Evolutionary conservation across 371 early-diverging fungal genomes (phyloP), one percentile per base, ranked within the genome.

Genomic region (Lichtheimia ramosa): DNA sequence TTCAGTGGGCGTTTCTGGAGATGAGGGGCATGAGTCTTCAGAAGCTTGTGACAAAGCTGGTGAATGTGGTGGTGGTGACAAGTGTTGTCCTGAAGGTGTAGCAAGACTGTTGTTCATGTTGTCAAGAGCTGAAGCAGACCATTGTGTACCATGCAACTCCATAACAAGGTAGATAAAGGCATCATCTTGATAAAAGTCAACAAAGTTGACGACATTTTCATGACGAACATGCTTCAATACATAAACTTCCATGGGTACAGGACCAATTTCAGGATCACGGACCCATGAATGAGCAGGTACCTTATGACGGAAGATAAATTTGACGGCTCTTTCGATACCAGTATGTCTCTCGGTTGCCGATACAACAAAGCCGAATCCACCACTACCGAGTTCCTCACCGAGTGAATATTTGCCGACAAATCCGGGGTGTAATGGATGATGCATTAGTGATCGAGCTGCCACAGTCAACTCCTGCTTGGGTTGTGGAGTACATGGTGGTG

Each of bases 311-410:
- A 85, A 77, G 55, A 93, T 89, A 63, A 92, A 89, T 68, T 93
- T 93, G 64, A 91, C 90, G 6, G 94, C 94, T 24, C 89, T 83
- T 59, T 88, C 87, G 24, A 74, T 68, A 5, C 76, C 71, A 40
- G 77, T 79, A 25, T 68, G 49, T n/a, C 68, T 66, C 49, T 89
- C 82, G n/a, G 73, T 68, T 14, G 87, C 88, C 5, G 85, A 74
- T 21, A 88, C 74, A 2, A 91, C 92, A 66, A 89, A 90, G 23
- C 93, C 93, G 66, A 89, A 92, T 4, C 90, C 93, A 51, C 93
- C 93, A 28, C 80, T 84, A 18, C 92, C 92, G 13, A 93, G 85
- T 65, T 88, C 88, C 57, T 86, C 84, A 23, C 82, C 81, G 6
- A 90, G 63, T 0, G 64, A 62, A 62, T 89, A 90, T 52, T 83